These are phyloP conservation scores for Penicillium sp. DNA, from an alignment of 2,329 filamentous ascomycete species.

Conservation along the genomic window DNA sequence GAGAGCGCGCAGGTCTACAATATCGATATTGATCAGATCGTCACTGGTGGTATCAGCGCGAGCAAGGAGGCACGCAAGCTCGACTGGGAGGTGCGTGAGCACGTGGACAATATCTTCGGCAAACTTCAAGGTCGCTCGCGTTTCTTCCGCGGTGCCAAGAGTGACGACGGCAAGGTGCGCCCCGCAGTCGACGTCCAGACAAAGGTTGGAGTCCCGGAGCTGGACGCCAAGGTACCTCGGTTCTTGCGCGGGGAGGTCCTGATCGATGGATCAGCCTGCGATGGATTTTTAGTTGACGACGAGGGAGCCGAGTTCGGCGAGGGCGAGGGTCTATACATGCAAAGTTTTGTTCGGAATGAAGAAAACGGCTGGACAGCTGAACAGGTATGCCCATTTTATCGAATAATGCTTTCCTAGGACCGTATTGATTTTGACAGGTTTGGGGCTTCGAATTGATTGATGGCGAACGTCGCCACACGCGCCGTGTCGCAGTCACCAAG, in stretches of 20 bases:
- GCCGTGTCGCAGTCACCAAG: constrained; percentile 41
- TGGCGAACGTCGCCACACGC: constrained; percentile 39
- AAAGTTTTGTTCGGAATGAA: constrained; percentile 48
- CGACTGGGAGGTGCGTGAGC: constrained; percentile 56
- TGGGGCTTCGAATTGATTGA: constrained; percentile 45
- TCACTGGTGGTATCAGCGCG: constrained; percentile 64
- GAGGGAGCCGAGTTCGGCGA: constrained; percentile 42
- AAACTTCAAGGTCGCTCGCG: constrained; percentile 56
- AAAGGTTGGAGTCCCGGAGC: constrained; percentile 35
- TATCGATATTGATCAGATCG: constrained; percentile 66
- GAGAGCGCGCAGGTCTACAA: constrained; percentile 46
- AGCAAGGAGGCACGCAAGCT: constrained; percentile 55
- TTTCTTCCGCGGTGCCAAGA: constrained; percentile 41
- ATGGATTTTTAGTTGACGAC: constrained; percentile 56
- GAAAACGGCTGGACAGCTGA: constrained; percentile 50
- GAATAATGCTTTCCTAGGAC: constrained; percentile 1
- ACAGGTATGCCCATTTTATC: constrained; percentile 38
- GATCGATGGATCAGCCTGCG: constrained; percentile 52
- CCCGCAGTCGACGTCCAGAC: constrained; percentile 34
- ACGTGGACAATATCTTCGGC: constrained; percentile 77
- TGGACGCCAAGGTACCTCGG: constrained; percentile 34
- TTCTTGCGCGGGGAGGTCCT: constrained; percentile 40
- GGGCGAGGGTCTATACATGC: constrained; percentile 42
- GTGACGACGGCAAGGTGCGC: constrained; percentile 35
- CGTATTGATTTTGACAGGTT: constrained; percentile 27